Conservation (phyloP, 306 rosid genomes). For the Acacia acuminata region DNA sequence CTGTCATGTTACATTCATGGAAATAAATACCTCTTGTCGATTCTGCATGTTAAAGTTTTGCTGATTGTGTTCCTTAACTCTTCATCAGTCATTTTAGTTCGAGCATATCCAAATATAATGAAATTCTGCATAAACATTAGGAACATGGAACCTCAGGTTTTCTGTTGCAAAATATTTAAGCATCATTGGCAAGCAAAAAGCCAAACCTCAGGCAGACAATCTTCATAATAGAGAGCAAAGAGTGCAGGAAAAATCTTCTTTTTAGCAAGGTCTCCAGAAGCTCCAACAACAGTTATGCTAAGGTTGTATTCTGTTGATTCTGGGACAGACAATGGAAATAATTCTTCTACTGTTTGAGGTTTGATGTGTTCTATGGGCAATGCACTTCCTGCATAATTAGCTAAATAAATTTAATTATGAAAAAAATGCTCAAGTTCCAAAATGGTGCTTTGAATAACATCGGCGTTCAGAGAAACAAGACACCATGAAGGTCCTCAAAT, state of each 20-base stretch:
- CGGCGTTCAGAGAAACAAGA: not conserved
- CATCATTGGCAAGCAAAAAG: slow-evolving; percentile 23
- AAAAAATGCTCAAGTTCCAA: not conserved
- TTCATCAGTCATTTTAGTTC: slow-evolving; percentile 76
- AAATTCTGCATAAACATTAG: slow-evolving; percentile 63
- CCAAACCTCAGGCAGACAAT: slow-evolving; percentile 79
- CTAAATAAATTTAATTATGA: slow-evolving; percentile 8
- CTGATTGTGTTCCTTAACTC: slow-evolving; percentile 84
- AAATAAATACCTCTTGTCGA: slow-evolving; percentile 73
- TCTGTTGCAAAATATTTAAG: slow-evolving; percentile 22
- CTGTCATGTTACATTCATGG: slow-evolving; percentile 10
- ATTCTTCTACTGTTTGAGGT: slow-evolving; percentile 39
- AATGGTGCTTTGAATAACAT: slow-evolving; percentile 21
- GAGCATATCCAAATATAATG: slow-evolving; percentile 79
- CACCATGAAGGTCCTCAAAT: not conserved
- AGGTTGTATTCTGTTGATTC: slow-evolving; percentile 56
- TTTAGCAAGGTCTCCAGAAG: slow-evolving; percentile 98
- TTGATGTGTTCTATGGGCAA: slow-evolving; percentile 46
- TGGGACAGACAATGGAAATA: slow-evolving; percentile 43
- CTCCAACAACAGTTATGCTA: slow-evolving; percentile 91
- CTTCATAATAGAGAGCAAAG: slow-evolving; percentile 92
- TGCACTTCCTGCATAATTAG: slow-evolving; percentile 44
- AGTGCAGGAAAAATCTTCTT: slow-evolving; percentile 98
- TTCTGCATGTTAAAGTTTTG: slow-evolving; percentile 88
- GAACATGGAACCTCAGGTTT: slow-evolving; percentile 16